Evolutionary conservation across 306 rosid species (phyloP), one percentile per base, ranked within the genome.

Genomic region (Quercus alba): DNA sequence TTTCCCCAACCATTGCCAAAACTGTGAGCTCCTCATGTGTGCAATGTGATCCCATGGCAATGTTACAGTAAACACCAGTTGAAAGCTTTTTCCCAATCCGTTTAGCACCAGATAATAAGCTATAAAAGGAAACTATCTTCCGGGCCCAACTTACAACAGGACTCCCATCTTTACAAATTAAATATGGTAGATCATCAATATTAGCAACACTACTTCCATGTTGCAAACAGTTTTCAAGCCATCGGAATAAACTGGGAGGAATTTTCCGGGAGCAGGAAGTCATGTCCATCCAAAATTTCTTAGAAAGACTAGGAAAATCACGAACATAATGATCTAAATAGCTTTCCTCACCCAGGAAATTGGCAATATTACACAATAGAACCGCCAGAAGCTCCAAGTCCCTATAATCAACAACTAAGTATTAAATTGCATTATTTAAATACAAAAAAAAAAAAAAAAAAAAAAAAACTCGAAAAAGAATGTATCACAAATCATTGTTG

Each of bases 1-100:
- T 89, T 89, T 94, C 99, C 77, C 97, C 99, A 85, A 93, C 97
- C 99, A 94, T 91, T 56, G 97, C 97, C 87, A 94, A 87, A 73
- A 94, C 93, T 56, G 91, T 81, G 46, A 94, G 93, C 83, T 94
- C 97, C 90, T 94, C 99, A 57, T 84, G 89, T 64, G 97, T 90
- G 85, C 84, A 84, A 87, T 94, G 87, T 63, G 95, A 90, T 77
- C 99, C 99, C 38, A 3, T 81, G 78, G 88, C 88, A 80, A 94
- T 75, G 73, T 85, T 89, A 76, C 99, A 94, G 78, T 84, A 81
- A 80, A 93, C 92, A 74, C 97, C 99, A 78, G 94, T 86, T 46
- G 97, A 86, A 71, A 94, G 95, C 85, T 91, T 89, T 75, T 83
- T 93, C 70, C 97, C 99, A 25, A 74, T 69, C 83, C 81, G 86